phyloP scores from a whole-genome alignment of 1,284 basidiomycete species.

The Pascua sp. region DNA sequence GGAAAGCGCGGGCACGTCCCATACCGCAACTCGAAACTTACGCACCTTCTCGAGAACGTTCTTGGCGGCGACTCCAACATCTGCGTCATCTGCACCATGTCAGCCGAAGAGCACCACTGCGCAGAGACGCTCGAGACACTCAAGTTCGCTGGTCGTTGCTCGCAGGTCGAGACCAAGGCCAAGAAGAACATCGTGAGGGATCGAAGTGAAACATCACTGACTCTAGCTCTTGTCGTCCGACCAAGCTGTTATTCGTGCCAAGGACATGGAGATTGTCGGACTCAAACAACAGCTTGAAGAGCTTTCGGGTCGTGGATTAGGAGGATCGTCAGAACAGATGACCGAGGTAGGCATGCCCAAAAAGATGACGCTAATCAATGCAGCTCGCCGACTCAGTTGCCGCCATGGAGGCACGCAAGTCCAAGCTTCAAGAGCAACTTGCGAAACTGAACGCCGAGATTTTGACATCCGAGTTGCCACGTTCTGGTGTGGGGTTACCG shows the following conservation, averaged over 20 bases:
- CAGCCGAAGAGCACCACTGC: constrained; percentile 52
- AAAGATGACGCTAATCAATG: too few relatives aligned
- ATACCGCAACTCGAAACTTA: constrained; percentile 57
- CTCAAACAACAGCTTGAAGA: constrained; percentile 44
- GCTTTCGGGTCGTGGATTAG: constrained; percentile 10
- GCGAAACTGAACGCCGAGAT: constrained; percentile 47
- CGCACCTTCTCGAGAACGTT: constrained; percentile 56
- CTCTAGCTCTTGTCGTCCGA: constrained; percentile 41
- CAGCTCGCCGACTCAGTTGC: constrained; percentile 40
- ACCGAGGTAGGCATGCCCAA: constrained; percentile 8
- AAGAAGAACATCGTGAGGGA: constrained; percentile 53
- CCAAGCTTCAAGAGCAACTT: constrained; percentile 36
- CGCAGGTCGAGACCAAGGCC: constrained; percentile 57
- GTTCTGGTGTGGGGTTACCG: constrained; percentile 17
- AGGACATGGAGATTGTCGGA: constrained; percentile 50
- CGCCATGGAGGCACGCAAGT: constrained; percentile 43
- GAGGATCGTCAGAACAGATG: background rate
- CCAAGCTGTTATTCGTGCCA: constrained; percentile 49
- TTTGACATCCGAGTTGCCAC: constrained; percentile 40
- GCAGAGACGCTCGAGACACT: constrained; percentile 57
- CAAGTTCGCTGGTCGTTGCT: constrained; percentile 57
- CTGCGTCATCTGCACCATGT: constrained; percentile 57
- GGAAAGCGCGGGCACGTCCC: constrained; percentile 52
- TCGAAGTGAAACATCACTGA: background rate
- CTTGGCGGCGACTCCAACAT: constrained; percentile 57